phyloP scores from a whole-genome alignment of 1,139 yeast species.

The Zygosaccharomyces pseudobailii region DNA sequence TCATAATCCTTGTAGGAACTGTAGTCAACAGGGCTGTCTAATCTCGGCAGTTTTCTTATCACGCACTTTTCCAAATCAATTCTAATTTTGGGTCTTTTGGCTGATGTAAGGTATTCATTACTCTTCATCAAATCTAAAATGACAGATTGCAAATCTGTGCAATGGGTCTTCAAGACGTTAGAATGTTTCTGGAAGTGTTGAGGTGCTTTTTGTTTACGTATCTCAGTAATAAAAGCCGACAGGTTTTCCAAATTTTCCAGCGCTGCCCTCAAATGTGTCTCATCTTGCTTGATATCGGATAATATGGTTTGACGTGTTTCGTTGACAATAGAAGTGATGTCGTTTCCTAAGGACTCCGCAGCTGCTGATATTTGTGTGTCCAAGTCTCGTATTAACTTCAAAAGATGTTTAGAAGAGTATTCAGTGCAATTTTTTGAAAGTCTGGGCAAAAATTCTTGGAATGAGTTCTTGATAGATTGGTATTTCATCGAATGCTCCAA shows the following conservation, averaged over 20 bases:
- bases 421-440: slow-evolving; percentile 1
- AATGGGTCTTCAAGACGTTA: slow-evolving; percentile 10
- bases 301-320: slow-evolving; percentile 2
- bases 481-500: neutral
- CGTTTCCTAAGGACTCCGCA: neutral
- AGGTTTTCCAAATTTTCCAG: neutral
- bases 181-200: slow-evolving; percentile 17
- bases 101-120: neutral
- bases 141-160: neutral
- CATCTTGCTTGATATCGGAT: neutral
- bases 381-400: neutral
- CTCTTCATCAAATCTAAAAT: slow-evolving; percentile 2
- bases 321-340: slow-evolving; percentile 2
- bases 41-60: slow-evolving; percentile 13
- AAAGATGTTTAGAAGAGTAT: neutral
- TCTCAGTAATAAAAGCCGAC: neutral
- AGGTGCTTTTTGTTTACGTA: slow-evolving; percentile 10
- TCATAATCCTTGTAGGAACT: slow-evolving; percentile 13
- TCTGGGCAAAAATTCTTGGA: slow-evolving; percentile 2
- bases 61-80: neutral
- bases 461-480: slow-evolving; percentile 1
- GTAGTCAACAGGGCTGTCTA: slow-evolving; percentile 14
- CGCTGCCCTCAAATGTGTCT: neutral
- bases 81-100: neutral
- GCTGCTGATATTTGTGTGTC: slow-evolving; percentile 1